Percentiles rank a stretch among this genome's conserved stretches.
Conservation (phyloP, 306 rosid genomes). For the Senna tora region DNA sequence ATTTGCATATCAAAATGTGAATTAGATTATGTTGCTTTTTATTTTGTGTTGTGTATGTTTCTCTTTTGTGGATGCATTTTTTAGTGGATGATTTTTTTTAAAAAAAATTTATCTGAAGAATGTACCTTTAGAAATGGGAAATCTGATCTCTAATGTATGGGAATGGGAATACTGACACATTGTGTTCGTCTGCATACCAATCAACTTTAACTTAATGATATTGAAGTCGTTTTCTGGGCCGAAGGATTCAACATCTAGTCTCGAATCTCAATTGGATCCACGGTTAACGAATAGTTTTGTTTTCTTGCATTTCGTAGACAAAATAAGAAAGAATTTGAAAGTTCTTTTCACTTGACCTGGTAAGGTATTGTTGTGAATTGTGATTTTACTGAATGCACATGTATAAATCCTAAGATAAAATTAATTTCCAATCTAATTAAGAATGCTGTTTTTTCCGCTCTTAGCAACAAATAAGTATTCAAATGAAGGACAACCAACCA, state of each 20-base stretch:
- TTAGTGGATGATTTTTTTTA: background rate
- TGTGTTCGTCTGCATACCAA: too few relatives aligned
- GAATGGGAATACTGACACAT: background rate
- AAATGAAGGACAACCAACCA: constrained; percentile 24
- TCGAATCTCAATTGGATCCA: too few relatives aligned
- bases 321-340: too few relatives aligned
- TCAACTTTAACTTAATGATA: too few relatives aligned
- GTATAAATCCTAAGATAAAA: background rate
- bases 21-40: constrained; percentile 43
- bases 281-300: too few relatives aligned
- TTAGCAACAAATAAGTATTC: background rate
- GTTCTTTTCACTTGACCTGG: too few relatives aligned
- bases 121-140: background rate
- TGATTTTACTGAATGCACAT: too few relatives aligned
- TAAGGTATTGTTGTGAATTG: too few relatives aligned
- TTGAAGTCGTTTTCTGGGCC: too few relatives aligned
- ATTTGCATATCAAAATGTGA: constrained; percentile 30
- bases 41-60: constrained; percentile 32
- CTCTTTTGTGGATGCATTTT: constrained; percentile 35
- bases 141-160: constrained; percentile 1
- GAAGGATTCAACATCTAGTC: too few relatives aligned
- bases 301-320: too few relatives aligned
- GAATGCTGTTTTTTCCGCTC: background rate
- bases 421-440: background rate
- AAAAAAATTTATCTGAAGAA: background rate